phyloP scores from a whole-genome alignment of 2,329 filamentous ascomycete species.

The Dactylonectria macrodidyma region DNA sequence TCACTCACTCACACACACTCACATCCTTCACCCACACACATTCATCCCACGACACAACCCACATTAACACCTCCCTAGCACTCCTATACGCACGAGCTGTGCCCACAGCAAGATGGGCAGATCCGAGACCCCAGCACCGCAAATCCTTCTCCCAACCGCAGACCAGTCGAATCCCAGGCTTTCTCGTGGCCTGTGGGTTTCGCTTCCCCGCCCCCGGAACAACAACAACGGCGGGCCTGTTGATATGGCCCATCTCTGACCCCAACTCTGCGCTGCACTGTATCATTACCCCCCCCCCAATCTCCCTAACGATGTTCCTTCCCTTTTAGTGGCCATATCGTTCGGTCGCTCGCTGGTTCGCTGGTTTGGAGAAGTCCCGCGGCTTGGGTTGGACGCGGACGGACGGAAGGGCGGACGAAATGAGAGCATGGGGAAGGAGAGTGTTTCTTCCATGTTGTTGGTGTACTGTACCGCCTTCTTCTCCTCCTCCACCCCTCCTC shows the following conservation, averaged over 20 bases:
- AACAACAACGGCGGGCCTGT: constrained; percentile 4
- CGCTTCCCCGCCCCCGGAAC: neutral
- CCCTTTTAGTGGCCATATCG: constrained; percentile 18
- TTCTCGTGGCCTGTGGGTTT: neutral
- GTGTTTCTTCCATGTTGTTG: constrained; percentile 6
- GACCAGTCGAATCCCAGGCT: neutral
- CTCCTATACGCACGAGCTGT: neutral
- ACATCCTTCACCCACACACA: neutral
- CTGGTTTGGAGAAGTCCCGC: constrained; percentile 13
- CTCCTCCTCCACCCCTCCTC: neutral
- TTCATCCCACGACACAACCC: neutral
- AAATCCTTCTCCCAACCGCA: constrained; percentile 6
- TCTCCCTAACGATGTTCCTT: constrained; percentile 20
- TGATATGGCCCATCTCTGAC: neutral
- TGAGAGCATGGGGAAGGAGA: constrained; percentile 1
- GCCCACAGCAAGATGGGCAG: constrained; percentile 33
- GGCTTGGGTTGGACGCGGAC: constrained; percentile 36
- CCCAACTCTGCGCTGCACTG: neutral
- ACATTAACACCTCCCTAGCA: neutral
- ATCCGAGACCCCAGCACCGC: constrained; percentile 27
- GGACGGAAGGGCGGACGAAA: constrained; percentile 37
- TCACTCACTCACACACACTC: neutral
- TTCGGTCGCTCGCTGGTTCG: constrained; percentile 26
- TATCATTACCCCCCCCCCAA: constrained; percentile 13
- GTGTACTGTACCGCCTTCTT: constrained; percentile 1